Percentiles rank a stretch among this genome's conserved stretches.
Conservation (phyloP, 1,284 basidiomycete genomes). For the Puccinia hordei region DNA sequence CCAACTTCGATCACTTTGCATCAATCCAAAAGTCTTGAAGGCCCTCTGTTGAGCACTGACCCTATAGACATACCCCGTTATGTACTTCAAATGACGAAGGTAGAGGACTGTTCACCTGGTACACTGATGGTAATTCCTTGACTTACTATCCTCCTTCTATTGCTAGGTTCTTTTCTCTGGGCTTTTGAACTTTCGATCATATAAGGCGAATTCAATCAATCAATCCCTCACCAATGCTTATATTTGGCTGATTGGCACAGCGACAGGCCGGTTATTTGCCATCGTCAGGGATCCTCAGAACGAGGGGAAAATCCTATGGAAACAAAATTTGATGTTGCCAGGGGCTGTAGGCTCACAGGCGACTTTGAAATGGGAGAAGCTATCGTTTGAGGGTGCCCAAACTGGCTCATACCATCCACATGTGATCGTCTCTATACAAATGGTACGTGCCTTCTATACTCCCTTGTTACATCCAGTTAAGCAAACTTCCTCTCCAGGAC, state of each 20-base stretch:
- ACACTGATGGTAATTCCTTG: not conserved
- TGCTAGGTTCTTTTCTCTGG: slow-evolving; percentile 13
- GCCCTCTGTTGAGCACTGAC: slow-evolving; percentile 28
- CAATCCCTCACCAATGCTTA: not conserved
- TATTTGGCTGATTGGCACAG: slow-evolving; percentile 47
- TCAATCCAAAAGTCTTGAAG: slow-evolving; percentile 16
- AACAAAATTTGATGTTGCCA: slow-evolving; percentile 19
- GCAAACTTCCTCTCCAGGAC: slow-evolving; percentile 7
- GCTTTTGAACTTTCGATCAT: not conserved
- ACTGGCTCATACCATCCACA: not conserved
- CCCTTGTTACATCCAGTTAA: not conserved
- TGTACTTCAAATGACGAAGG: slow-evolving; percentile 2
- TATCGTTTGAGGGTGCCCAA: slow-evolving; percentile 10
- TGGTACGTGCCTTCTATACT: not conserved
- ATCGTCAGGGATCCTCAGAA: not conserved
- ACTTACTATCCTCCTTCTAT: not conserved
- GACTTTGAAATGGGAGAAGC: slow-evolving; percentile 3
- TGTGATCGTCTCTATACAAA: slow-evolving; percentile 1
- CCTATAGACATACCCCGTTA: slow-evolving; percentile 18
- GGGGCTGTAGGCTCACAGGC: slow-evolving; percentile 11
- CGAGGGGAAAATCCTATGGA: slow-evolving; percentile 42
- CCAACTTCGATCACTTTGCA: slow-evolving; percentile 33
- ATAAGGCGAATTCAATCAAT: not conserved
- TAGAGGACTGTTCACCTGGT: not conserved
- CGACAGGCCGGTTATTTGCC: slow-evolving; percentile 46